Percentiles rank a stretch among this genome's conserved stretches.
phyloP scores from a whole-genome alignment of 1,284 basidiomycete genomes.

The Cryptococcus sp. region DNA sequence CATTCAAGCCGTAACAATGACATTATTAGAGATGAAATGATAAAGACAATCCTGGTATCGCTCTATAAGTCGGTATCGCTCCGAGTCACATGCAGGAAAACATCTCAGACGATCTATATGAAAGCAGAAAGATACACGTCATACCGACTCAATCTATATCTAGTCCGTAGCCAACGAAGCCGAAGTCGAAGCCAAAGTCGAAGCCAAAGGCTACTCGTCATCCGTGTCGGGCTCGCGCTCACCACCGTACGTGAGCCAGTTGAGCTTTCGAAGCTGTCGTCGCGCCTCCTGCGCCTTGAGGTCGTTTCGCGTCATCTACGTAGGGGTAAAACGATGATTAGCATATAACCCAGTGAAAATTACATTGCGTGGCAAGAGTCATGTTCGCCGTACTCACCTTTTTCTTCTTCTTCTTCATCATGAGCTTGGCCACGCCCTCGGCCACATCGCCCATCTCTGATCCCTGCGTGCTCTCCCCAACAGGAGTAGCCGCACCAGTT shows the following conservation, averaged over 20 bases:
- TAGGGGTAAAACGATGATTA: not conserved
- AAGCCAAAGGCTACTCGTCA: slow-evolving; percentile 17
- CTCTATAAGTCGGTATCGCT: too few relatives aligned
- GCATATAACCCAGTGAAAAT: not conserved
- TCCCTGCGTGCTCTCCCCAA: slow-evolving; percentile 37
- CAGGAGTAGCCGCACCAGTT: slow-evolving; percentile 51
- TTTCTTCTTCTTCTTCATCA: slow-evolving; percentile 68
- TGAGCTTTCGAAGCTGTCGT: slow-evolving; percentile 72
- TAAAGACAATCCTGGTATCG: not conserved
- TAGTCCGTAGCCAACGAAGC: not conserved
- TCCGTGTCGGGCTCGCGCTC: slow-evolving; percentile 45
- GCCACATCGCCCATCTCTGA: slow-evolving; percentile 55
- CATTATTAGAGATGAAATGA: not conserved
- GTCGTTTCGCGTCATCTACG: slow-evolving; percentile 77
- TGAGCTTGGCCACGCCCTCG: slow-evolving; percentile 44
- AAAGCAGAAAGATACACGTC: not conserved
- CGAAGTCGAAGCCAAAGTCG: too few relatives aligned
- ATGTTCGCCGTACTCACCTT: slow-evolving; percentile 62
- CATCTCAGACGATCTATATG: not conserved
- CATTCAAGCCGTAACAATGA: not conserved
- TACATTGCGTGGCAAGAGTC: not conserved
- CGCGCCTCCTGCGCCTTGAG: slow-evolving; percentile 83
- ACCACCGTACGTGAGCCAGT: slow-evolving; percentile 81
- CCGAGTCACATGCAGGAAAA: not conserved
- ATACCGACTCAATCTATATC: not conserved